Base-by-base conservation (phyloP, 2,329 filamentous ascomycete species). In the Trichothecium sympodiale region DNA sequence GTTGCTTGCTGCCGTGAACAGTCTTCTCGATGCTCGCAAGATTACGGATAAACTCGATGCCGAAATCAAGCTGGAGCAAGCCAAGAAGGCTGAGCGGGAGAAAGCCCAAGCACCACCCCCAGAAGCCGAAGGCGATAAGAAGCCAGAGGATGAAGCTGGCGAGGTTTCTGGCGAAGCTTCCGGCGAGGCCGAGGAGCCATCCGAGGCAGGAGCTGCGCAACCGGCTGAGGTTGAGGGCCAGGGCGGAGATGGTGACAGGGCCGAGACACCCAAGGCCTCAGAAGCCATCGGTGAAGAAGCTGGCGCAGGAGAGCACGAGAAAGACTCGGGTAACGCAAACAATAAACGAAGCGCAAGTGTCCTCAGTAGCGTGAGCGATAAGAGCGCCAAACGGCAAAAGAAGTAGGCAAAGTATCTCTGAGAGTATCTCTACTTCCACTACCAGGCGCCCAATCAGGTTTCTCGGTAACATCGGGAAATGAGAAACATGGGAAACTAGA, bases 331-430 rank as follows among this genome's bases (percentile, higher is more conserved):
- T n/a, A 16, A 35, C 9, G 36, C 29, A 17, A 47, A 57, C 41
- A 60, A 48, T 43, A 93, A 93, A 63, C 73, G 86, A 40, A 91
- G 85, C 53, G 84, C 84, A 2, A 93, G 85, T 54, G 83, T 87
- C 23, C 55, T 93, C 36, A 89, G 83, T 54, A 64, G 67, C 13
- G 62, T 62, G 5, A 86, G 81, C 53, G 79, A 85, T 40, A 74
- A 73, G 57, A 74, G 67, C 45, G 49, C 58, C 4, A 77, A 77
- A 53, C 61, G 71, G 41, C 66, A 69, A 46, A 75, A 71, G 60
- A 76, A 74, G 48, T 69, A 53, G 27, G 43, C 29, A 14, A 36
- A 33, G 47, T 48, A 45, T 35, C 37, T 31, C 20, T 29, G 26
- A 8, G 46, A 38, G 47, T 50, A 54, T 42, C 41, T 43, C 35